A percentile compares a stretch with the other conserved stretches of the same genome.
phyloP scores from a whole-genome alignment of 2,329 filamentous ascomycete species.

The Fragosphaeria purpurea region DNA sequence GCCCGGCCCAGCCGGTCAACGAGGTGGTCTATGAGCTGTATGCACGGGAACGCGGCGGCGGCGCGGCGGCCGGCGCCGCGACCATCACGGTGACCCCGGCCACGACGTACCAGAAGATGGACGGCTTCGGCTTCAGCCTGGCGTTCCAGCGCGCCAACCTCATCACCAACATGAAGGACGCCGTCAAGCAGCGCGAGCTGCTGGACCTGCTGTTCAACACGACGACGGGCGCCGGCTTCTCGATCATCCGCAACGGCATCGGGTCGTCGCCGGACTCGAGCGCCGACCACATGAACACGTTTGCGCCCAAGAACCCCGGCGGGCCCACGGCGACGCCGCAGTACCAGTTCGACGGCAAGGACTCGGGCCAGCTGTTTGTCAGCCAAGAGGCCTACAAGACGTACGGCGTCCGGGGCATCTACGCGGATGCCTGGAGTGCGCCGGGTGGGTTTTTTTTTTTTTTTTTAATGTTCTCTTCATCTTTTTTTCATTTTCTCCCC shows the following conservation, averaged over 20 bases:
- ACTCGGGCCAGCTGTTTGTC: conserved; percentile 41
- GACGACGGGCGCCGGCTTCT: conserved; percentile 32
- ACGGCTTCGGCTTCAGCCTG: conserved; percentile 34
- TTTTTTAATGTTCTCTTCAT: no score
- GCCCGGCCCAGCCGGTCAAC: background rate
- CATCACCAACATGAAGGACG: conserved; percentile 27
- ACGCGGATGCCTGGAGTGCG: conserved; percentile 36
- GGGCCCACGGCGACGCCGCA: conserved; percentile 27
- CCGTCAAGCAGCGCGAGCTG: conserved; percentile 28
- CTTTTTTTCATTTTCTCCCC: no score
- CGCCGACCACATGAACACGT: conserved; percentile 26
- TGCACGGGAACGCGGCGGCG: conserved; percentile 10
- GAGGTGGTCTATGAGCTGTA: conserved; percentile 5
- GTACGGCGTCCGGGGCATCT: conserved; percentile 23
- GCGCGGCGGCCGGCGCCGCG: conserved; percentile 1
- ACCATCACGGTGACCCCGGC: conserved; percentile 28
- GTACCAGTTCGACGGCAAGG: conserved; percentile 36
- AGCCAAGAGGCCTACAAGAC: conserved; percentile 33
- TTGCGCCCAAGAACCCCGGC: conserved; percentile 35
- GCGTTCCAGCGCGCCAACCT: conserved; percentile 36
- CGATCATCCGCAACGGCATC: conserved; percentile 35
- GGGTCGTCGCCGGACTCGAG: conserved; percentile 30
- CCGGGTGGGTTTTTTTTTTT: conserved; percentile 17
- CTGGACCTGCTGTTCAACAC: conserved; percentile 35
- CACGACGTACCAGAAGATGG: conserved; percentile 34